Evolutionary conservation across 805 yeast genomes (phyloP), one percentile per base, ranked within the genome.

Genomic region (Grigorovia yakushimaensis): DNA sequence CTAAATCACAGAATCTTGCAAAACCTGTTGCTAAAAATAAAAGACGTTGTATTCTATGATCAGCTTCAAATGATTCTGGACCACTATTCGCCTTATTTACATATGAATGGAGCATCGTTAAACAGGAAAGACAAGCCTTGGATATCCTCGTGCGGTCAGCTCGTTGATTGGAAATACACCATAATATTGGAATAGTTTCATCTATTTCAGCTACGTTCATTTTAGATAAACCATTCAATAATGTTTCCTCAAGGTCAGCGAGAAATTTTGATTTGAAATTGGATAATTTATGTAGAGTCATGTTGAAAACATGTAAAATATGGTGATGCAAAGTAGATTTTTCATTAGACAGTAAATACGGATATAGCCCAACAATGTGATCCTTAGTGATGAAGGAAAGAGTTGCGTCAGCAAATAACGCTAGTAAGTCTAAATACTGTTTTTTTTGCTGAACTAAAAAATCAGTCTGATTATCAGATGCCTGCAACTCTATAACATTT

Each of bases 171-270:
- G 84, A 72, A 0, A 85, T 65, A 8, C 62, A 62, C 83, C 88
- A 80, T 4, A 78, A 64, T 48, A 86, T 72, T 1, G 88, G 88
- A 61, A 86, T 74, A 0, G 91, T 95, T 56, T 81, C 81, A n/a
- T 77, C 77, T 8, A 86, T 62, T 53, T 85, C 93, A 48, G 61
- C 69, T 0, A 73, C 71, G 45, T 72, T 75, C 64, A 82, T 75
- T 51, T 76, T 81, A 2, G 89, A 81, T 30, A 86, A 61, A 30
- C 76, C 66, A 33, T 68, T 68, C 51, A 84, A 58, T n/a, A 86
- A 55, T 2, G 76, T 69, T 0, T 69, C 56, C 57, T 78, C 82
- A 15, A 81, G 70, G 9, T 71, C 73, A 20, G 61, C 51, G 23
- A 79, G 55, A 54, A 80, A 82, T 2, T 68, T 71, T 0, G 76